Conservation (phyloP, 108 stramenopile genomes). For the Aurantiochytrium sp. region DNA sequence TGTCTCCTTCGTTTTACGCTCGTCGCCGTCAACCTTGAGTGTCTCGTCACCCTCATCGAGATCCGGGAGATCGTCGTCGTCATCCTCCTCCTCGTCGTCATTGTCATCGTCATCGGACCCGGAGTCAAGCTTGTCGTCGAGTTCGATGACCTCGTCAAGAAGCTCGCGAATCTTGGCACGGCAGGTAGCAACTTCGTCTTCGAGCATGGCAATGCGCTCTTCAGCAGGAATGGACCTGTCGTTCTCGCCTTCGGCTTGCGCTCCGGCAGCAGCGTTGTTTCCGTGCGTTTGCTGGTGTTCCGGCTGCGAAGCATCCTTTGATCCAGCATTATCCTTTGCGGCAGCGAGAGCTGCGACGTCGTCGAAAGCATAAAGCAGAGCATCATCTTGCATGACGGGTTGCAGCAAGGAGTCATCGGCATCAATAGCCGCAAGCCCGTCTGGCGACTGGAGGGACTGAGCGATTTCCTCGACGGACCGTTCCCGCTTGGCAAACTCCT, state of each 20-base stretch:
- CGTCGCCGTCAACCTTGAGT: no score
- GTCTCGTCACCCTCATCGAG: not conserved
- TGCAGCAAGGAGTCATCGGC: not conserved
- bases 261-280: no score
- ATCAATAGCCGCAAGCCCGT: not conserved
- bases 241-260: no score
- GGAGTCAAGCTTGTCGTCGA: not conserved
- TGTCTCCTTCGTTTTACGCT: no score
- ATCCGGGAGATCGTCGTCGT: not conserved
- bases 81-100: not conserved
- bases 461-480: not conserved
- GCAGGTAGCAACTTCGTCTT: not conserved
- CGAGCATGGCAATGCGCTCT: conserved; percentile 10
- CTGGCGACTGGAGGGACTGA: not conserved
- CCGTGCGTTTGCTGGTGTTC: no score
- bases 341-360: not conserved
- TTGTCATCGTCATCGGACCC: not conserved
- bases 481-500: not conserved
- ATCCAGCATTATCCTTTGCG: not conserved
- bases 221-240: not conserved
- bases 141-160: not conserved
- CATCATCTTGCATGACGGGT: not conserved
- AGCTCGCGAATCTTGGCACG: conserved; percentile 15
- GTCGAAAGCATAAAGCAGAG: not conserved
- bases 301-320: not conserved